Evolutionary conservation across 805 yeast species (phyloP), one percentile per base, ranked within the genome.

Genomic region (Maudiozyma barnettii): DNA sequence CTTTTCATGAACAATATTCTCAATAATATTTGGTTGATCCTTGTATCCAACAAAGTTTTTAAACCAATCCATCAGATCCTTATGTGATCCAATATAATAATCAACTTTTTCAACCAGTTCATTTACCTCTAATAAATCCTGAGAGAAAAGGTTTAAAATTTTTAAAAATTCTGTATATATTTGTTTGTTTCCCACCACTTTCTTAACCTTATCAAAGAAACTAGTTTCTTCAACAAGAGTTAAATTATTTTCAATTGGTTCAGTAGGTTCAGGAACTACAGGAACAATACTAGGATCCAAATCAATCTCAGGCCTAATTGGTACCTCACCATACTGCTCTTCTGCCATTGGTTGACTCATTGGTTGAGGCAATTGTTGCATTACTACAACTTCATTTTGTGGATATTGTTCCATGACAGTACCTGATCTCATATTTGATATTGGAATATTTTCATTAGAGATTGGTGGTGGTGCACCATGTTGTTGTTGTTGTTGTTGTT

Each of bases 131-230:
- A 93, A 83, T 49, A 93, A 79, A 58, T 89, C 96, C 62, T 90
- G 96, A 2, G 96, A 84, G 59, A 80, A 93, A 56, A 93, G 71
- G 57, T 91, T 88, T 54, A 93, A 70, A 48, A 91, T 74, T 64
- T 95, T 95, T 63, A 93, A 72, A 64, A 93, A 93, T 69, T 93
- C 99, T 55, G 84, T 84, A 66, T 93, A 93, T 12, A 88, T 78
- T 64, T 84, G 95, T 62, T 88, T 90, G 64, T 86, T 88, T 19
- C 89, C 89, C 58, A 93, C 81, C 6, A 81, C 81, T 61, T 84
- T 86, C 69, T 91, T 91, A 31, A 87, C 96, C 60, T 82, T 84
- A 64, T 93, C 98, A 60, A 93, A 93, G 63, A 93, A 93, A 7
- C 81, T 75, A 36, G 93, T 79, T 65, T 93, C 99, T 58, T 89